phyloP scores from a whole-genome alignment of 2,329 filamentous ascomycete genomes.

The Fusarium armeniacum region DNA sequence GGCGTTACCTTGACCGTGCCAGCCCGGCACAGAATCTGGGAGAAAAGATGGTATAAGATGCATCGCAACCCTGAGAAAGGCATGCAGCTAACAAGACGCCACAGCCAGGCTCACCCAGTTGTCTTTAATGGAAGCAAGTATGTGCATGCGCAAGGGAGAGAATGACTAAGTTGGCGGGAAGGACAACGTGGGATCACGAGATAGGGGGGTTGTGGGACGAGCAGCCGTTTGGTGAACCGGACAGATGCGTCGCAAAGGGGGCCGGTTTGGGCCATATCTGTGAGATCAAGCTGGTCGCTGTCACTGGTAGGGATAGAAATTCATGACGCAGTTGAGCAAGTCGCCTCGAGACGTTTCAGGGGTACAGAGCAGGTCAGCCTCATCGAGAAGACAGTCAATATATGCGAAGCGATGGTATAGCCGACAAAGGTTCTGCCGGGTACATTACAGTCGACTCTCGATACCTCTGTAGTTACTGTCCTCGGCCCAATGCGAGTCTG shows the following conservation, averaged over 20 bases:
- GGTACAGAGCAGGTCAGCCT: constrained; percentile 34
- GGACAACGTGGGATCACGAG: constrained; percentile 46
- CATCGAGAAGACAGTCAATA: constrained; percentile 33
- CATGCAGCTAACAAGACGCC: constrained; percentile 23
- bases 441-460: constrained; percentile 80
- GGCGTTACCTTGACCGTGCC: constrained; percentile 32
- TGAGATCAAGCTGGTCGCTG: constrained; percentile 9
- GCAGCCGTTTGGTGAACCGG: constrained; percentile 40
- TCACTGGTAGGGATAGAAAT: constrained; percentile 7
- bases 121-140: constrained; percentile 36
- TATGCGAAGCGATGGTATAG: constrained; percentile 12
- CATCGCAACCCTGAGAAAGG: constrained; percentile 10
- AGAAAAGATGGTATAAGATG: constrained; percentile 25
- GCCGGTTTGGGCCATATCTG: constrained; percentile 48
- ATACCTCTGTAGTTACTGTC: constrained; percentile 76
- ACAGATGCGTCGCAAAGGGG: constrained; percentile 50
- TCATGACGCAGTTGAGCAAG: constrained; percentile 20
- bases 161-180: constrained; percentile 22
- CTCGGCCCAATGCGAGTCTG: constrained; percentile 86
- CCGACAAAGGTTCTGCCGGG: constrained; percentile 4
- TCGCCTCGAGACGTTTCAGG: constrained; percentile 43
- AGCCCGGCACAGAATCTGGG: constrained; percentile 30
- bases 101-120: constrained; percentile 14
- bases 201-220: constrained; percentile 41
- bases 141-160: constrained; percentile 29